Base-by-base conservation (phyloP, 2,329 filamentous ascomycete genomes). In the Diaporthe capsici region DNA sequence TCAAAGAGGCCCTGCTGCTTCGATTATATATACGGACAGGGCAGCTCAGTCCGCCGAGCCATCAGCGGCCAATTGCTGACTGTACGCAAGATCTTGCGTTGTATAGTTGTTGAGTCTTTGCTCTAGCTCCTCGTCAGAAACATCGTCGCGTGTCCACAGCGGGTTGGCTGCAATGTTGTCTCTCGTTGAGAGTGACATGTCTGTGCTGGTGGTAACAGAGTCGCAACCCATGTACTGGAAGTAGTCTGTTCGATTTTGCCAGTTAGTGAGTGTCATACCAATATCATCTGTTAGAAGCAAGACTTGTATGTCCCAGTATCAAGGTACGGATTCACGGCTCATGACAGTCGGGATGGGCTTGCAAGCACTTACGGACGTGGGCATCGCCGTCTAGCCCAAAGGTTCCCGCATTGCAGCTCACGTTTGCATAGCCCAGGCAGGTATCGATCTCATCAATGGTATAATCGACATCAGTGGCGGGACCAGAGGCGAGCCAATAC, bases 401-500 rank as follows among this genome's bases (percentile, higher is more conserved):
- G 0, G 86, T 87, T 47, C 86, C 86, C n/a, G 80, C 89, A 79
- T 91, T 91, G 83, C 90, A 91, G 49, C 75, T 57, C 15, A 82
- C 79, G 80, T 87, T 90, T 34, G 83, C 82, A 75, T 83, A 85
- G 76, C 90, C 90, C 20, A 81, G 75, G 83, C 90, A 92, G 34
- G 88, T 82, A 68, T 83, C 79, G 78, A 91, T 79, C 67, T 88
- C 84, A 6, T 65, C 73, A 44, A 86, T 77, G 8, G 78, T 76
- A 79, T 88, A 88, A 76, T 83, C 78, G 53, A 82, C 78, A 9
- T 82, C 84, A 68, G 77, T 80, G 22, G 81, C 78, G 3, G 71
- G 71, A 22, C 85, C 85, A 44, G 79, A 81, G 10, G 84, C 81
- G 49, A 93, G 85, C 88, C 90, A 94, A 84, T 92, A 94, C 86